These are phyloP conservation scores for Alliaria petiolata DNA, from an alignment of 345 rosid genomes.

Conservation along the genomic window DNA sequence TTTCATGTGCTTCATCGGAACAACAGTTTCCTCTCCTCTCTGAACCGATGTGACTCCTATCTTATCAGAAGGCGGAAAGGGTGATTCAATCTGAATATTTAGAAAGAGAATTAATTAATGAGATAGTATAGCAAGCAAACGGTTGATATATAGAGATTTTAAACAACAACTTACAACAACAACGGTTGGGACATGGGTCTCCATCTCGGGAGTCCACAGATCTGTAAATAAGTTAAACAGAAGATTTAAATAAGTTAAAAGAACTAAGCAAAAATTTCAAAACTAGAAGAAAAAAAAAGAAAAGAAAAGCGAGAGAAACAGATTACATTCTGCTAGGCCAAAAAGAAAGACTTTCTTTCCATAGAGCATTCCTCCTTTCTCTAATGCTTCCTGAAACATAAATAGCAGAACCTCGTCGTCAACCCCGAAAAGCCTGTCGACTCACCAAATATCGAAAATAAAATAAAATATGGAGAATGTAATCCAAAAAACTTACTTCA, in stretches of 20 bases:
- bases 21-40: constrained; percentile 79
- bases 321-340: constrained; percentile 88
- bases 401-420: too few species aligned
- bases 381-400: too few species aligned
- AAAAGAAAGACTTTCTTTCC: constrained; percentile 77
- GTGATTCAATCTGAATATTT: constrained; percentile 59
- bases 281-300: too few species aligned
- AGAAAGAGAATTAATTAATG: background rate
- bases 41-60: constrained; percentile 95
- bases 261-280: too few species aligned
- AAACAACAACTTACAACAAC: constrained; percentile 68
- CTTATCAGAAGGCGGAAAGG: constrained; percentile 92
- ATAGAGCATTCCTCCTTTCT: constrained; percentile 38
- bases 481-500: too few species aligned
- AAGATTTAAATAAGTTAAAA: background rate
- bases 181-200: constrained; percentile 61
- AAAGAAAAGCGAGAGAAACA: background rate
- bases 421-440: too few species aligned
- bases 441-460: too few species aligned
- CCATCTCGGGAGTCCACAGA: constrained; percentile 46
- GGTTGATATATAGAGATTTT: background rate
- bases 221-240: constrained; percentile 49
- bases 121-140: background rate
- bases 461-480: too few species aligned
- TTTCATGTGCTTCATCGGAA: constrained; percentile 94